phyloP scores from a whole-genome alignment of 257 asterid genomes.

The Petunia axillaris region DNA sequence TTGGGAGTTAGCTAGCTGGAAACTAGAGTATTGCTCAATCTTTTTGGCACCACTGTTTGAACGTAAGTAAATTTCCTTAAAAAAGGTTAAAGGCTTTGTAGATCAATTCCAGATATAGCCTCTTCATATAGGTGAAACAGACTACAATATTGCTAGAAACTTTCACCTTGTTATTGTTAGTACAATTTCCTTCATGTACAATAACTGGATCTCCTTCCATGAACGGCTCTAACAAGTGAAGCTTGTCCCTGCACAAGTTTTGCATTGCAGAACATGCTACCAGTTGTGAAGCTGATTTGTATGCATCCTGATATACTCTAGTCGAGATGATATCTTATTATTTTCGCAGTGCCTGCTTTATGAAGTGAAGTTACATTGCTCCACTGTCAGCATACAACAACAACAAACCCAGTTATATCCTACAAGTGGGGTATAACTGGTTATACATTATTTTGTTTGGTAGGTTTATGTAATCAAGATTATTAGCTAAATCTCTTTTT shows the following conservation, averaged over 20 bases:
- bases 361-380: neutral
- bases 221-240: neutral
- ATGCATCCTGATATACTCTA: neutral
- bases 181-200: neutral
- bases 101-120: neutral
- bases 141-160: neutral
- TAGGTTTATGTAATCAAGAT: neutral
- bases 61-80: neutral
- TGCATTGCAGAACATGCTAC: slow-evolving; percentile 3
- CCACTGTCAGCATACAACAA: neutral
- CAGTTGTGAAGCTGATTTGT: neutral
- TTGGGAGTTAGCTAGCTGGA: neutral
- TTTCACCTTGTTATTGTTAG: neutral
- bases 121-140: neutral
- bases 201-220: neutral
- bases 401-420: no score
- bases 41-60: no score
- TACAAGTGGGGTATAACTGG: neutral
- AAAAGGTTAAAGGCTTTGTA: neutral
- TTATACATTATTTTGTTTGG: neutral
- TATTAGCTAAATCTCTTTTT: neutral
- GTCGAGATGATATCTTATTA: neutral
- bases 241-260: neutral
- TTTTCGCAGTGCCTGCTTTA: neutral
- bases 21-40: neutral